A percentile compares a stretch with the other conserved stretches of the same genome.
Conservation (phyloP, 2,329 filamentous ascomycete species). For the Elsinoe ampelina region DNA sequence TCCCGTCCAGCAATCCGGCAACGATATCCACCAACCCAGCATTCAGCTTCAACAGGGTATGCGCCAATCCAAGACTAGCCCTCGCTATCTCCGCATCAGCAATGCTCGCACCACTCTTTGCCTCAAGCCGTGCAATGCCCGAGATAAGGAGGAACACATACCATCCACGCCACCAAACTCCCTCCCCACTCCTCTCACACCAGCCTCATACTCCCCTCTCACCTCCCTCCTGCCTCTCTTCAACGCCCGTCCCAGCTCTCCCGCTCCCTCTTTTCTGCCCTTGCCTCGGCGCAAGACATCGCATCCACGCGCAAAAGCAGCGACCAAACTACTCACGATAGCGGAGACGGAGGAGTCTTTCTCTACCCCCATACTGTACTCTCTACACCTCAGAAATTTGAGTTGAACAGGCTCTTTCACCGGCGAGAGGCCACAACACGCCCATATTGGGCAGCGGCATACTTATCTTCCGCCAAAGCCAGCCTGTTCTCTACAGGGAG, state of each 20-base stretch:
- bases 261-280: not conserved
- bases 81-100: not conserved
- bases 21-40: constrained; percentile 1
- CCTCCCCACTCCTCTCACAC: not conserved
- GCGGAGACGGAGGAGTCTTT: not conserved
- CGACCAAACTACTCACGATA: not conserved
- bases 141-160: not conserved
- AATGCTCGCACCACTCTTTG: not conserved
- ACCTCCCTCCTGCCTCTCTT: not conserved
- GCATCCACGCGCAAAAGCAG: not conserved
- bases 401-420: too few species aligned
- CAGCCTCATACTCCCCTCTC: not conserved
- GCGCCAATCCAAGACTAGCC: not conserved
- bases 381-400: too few species aligned
- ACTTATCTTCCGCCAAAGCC: not conserved
- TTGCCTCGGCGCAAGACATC: not conserved
- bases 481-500: not conserved
- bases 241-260: not conserved
- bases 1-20: not conserved
- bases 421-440: too few species aligned
- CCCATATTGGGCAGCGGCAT: not conserved
- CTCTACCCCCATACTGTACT: not conserved
- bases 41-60: constrained; percentile 8
- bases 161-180: constrained; percentile 2
- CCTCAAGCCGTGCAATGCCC: not conserved